These are phyloP conservation scores for Nigrospora oryzae DNA, from an alignment of 2,329 filamentous ascomycete genomes.

Conservation along the genomic window DNA sequence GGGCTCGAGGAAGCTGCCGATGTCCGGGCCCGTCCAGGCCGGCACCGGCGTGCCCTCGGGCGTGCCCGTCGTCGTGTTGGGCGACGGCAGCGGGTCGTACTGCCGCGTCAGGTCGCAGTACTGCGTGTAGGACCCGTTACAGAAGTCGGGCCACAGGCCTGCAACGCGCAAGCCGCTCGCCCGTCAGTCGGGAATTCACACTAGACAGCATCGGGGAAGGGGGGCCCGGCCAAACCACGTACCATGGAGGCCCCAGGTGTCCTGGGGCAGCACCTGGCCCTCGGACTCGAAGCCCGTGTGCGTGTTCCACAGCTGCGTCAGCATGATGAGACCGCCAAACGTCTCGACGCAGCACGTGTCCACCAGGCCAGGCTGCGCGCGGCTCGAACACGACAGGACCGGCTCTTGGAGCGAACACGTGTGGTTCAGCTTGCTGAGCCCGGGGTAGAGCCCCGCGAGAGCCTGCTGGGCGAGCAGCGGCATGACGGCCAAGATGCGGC, in stretches of 20 bases:
- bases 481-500: constrained; percentile 6
- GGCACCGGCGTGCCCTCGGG: constrained; percentile 43
- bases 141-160: constrained; percentile 27
- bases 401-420: constrained; percentile 39
- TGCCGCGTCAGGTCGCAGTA: constrained; percentile 59
- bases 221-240: no score
- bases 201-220: no score
- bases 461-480: constrained; percentile 18
- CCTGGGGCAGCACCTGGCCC: constrained; percentile 48
- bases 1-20: constrained; percentile 48
- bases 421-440: constrained; percentile 43
- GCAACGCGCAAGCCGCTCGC: not conserved
- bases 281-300: constrained; percentile 51
- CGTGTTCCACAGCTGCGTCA: constrained; percentile 57
- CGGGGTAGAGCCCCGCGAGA: constrained; percentile 29
- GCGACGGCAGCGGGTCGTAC: constrained; percentile 52
- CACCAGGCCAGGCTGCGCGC: constrained; percentile 32
- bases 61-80: constrained; percentile 54
- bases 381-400: constrained; percentile 38
- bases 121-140: constrained; percentile 51
- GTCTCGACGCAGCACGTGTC: constrained; percentile 60
- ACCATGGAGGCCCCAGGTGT: constrained; percentile 53
- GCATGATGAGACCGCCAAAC: constrained; percentile 52
- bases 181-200: not conserved
- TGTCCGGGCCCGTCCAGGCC: constrained; percentile 47